phyloP scores from a whole-genome alignment of 1,284 basidiomycete genomes.

The Sphaerobolus stellatus region DNA sequence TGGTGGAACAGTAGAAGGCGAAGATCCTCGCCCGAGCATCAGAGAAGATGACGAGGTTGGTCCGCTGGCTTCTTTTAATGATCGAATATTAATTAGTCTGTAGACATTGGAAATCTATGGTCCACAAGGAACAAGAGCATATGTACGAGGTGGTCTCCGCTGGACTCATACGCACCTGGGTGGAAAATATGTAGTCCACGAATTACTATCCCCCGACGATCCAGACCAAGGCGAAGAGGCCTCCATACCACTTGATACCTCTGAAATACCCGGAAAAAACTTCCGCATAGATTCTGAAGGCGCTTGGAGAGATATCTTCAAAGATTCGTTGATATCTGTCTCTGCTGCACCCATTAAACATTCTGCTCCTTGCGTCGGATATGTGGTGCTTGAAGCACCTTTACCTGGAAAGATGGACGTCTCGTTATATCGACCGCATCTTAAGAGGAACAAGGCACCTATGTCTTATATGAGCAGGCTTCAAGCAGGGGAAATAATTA shows the following conservation, averaged over 20 bases:
- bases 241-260: conserved; percentile 34
- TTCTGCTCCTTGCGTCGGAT: conserved; percentile 47
- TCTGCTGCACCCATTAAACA: conserved; percentile 47
- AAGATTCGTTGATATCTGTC: conserved; percentile 36
- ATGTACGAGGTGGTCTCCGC: conserved; percentile 41
- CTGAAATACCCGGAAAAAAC: conserved; percentile 42
- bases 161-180: conserved; percentile 40
- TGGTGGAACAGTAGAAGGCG: conserved; percentile 62
- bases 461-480: conserved; percentile 45
- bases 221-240: conserved; percentile 27
- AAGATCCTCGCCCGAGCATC: conserved; percentile 50
- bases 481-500: conserved; percentile 67
- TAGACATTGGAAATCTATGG: conserved; percentile 47
- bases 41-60: conserved; percentile 7
- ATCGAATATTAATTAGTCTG: conserved; percentile 19
- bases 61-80: too few relatives aligned
- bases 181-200: conserved; percentile 47
- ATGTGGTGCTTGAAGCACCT: conserved; percentile 41
- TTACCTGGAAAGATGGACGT: conserved; percentile 66
- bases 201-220: conserved; percentile 38
- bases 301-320: conserved; percentile 40
- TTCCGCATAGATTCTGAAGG: conserved; percentile 38
- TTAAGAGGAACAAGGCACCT: conserved; percentile 23
- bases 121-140: conserved; percentile 42
- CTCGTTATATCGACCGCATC: conserved; percentile 12